Evolutionary conservation across 169 alveolate genomes (phyloP), one percentile per base, ranked within the genome.

Genomic region (Cryptosporidium felis): DNA sequence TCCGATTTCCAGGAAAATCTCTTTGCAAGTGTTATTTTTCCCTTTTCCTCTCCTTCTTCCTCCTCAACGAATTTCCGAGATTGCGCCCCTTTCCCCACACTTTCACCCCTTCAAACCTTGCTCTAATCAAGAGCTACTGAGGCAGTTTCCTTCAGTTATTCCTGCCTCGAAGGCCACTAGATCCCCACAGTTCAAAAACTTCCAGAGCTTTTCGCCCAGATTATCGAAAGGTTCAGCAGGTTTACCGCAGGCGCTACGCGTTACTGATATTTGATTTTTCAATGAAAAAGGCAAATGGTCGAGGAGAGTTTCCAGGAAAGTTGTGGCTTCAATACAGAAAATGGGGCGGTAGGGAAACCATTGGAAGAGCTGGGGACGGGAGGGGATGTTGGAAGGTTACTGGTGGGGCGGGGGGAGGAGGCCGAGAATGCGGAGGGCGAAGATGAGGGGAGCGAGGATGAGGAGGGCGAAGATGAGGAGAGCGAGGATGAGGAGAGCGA

Each of bases 81-180:
- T 16, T 56, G 63, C 41, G 44, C 63, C 40, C 10, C n/a, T 56
- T 56, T 42, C 63, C 63, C 63, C 26, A n/a, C n/a, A n/a, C n/a
- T n/a, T n/a, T n/a, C n/a, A n/a, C n/a, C n/a, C n/a, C n/a, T n/a
- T n/a, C n/a, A n/a, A n/a, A n/a, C n/a, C n/a, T n/a, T n/a, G n/a
- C n/a, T n/a, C n/a, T n/a, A n/a, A n/a, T n/a, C n/a, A n/a, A n/a
- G n/a, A n/a, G n/a, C n/a, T n/a, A n/a, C n/a, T n/a, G n/a, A n/a
- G n/a, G n/a, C n/a, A n/a, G n/a, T n/a, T n/a, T n/a, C n/a, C n/a
- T n/a, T n/a, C n/a, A n/a, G n/a, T n/a, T n/a, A n/a, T n/a, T n/a
- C n/a, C n/a, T n/a, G n/a, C n/a, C n/a, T n/a, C n/a, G n/a, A n/a
- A n/a, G n/a, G n/a, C n/a, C n/a, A n/a, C n/a, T n/a, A n/a, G n/a